Conservation (phyloP, 768 basidiomycete genomes). For the Rhodotorula sphaerocarpa region DNA sequence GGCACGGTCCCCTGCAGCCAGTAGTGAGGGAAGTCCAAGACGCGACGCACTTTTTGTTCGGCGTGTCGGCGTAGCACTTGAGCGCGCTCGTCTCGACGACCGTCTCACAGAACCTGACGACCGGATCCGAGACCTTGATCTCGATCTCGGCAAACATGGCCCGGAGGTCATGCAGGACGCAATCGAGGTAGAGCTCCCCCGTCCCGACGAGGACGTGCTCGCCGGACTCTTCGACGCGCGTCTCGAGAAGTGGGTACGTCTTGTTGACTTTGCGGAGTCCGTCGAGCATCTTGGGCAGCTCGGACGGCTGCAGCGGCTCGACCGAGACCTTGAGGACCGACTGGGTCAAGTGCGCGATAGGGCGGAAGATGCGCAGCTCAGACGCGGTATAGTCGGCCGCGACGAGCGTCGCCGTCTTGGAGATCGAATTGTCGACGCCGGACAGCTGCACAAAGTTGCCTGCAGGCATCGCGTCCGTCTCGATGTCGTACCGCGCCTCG, state of each 20-base stretch:
- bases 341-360: slow-evolving; percentile 92
- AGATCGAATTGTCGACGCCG: slow-evolving; percentile 87
- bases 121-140: slow-evolving; percentile 99
- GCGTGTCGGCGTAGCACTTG: slow-evolving; percentile 98
- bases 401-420: slow-evolving; percentile 81
- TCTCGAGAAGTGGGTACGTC: slow-evolving; percentile 84
- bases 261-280: slow-evolving; percentile 96
- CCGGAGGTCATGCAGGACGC: slow-evolving; percentile 90
- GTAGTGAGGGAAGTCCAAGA: slow-evolving; percentile 1
- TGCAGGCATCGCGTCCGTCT: slow-evolving; percentile 75
- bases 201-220: slow-evolving; percentile 96
- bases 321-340: slow-evolving; percentile 97
- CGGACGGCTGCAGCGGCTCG: slow-evolving; percentile 93
- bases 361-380: slow-evolving; percentile 88
- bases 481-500: slow-evolving; percentile 85
- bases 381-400: slow-evolving; percentile 61
- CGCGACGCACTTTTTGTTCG: slow-evolving; percentile 81
- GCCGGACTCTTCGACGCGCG: slow-evolving; percentile 96
- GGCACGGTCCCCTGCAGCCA: not conserved
- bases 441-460: slow-evolving; percentile 89
- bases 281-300: slow-evolving; percentile 96
- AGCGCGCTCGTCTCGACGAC: slow-evolving; percentile 94
- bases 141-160: slow-evolving; percentile 93
- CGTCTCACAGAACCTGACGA: slow-evolving; percentile 96
- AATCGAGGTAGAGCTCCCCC: slow-evolving; percentile 93